Percentiles rank a stretch among this genome's conserved stretches.
phyloP scores from a whole-genome alignment of 768 basidiomycete species.

The Ramaria rubella region DNA sequence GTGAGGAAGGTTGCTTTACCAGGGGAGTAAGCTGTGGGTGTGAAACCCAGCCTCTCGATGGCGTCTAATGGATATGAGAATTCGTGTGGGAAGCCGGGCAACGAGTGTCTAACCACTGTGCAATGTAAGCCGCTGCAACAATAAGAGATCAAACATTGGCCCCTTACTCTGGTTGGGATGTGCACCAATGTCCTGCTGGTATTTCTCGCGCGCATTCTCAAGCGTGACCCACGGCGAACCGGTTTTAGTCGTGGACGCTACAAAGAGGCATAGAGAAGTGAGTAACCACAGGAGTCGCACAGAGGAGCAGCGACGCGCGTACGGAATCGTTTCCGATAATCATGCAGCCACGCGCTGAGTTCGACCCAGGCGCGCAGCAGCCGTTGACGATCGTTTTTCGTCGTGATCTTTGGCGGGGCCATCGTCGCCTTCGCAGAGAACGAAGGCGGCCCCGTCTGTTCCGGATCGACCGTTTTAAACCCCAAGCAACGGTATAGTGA shows the following conservation, averaged over 20 bases:
- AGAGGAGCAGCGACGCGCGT: slow-evolving; percentile 15
- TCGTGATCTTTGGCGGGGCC: slow-evolving; percentile 50
- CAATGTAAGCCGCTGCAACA: background rate
- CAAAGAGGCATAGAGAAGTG: too few relatives aligned
- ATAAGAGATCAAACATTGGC: background rate
- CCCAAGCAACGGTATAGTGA: slow-evolving; percentile 36
- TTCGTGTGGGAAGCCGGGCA: background rate
- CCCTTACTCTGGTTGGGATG: slow-evolving; percentile 69
- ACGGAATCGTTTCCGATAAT: slow-evolving; percentile 48
- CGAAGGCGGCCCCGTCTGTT: slow-evolving; percentile 2
- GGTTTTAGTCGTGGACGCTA: too few relatives aligned
- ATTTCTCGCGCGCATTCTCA: slow-evolving; percentile 9
- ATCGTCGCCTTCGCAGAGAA: slow-evolving; percentile 32
- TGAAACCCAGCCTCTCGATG: slow-evolving; percentile 48
- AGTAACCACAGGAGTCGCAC: background rate
- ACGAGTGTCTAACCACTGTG: background rate
- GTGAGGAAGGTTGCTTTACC: slow-evolving; percentile 34
- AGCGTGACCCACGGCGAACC: slow-evolving; percentile 10
- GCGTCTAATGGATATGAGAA: slow-evolving; percentile 5
- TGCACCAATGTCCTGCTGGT: slow-evolving; percentile 66
- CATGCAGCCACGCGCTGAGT: slow-evolving; percentile 55
- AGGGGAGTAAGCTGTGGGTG: slow-evolving; percentile 55
- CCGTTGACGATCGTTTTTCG: slow-evolving; percentile 44
- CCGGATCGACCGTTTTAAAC: slow-evolving; percentile 23
- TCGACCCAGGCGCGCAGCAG: slow-evolving; percentile 81